Evolutionary conservation across 2,329 filamentous ascomycete species (phyloP).

Genomic region (Arthrobotrys sphaeroides): DNA sequence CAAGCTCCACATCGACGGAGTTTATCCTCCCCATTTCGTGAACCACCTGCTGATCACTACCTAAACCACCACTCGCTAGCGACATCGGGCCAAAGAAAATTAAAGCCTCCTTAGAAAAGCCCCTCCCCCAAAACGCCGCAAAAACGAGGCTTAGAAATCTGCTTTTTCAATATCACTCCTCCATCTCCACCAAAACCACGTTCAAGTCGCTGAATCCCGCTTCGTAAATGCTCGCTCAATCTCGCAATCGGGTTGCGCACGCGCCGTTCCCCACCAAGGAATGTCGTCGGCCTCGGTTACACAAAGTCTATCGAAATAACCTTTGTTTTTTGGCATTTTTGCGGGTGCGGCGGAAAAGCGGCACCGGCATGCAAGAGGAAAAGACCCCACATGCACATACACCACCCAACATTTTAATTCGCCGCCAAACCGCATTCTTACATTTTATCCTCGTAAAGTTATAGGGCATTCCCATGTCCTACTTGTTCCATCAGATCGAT

Average conservation of each 20-base stretch:
- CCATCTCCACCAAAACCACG: neutral
- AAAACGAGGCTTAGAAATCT: conserved; percentile 52
- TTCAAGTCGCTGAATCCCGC: neutral
- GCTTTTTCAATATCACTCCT: conserved; percentile 19
- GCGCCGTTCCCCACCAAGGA: conserved; percentile 1
- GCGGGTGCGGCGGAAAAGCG: conserved; percentile 47
- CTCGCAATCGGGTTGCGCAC: conserved; percentile 27
- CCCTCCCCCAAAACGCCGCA: conserved; percentile 28
- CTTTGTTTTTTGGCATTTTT: conserved; percentile 9
- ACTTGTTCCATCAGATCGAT: neutral
- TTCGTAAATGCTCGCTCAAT: conserved; percentile 32
- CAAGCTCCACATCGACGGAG: neutral
- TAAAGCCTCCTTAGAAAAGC: neutral
- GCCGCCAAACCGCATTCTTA: conserved; percentile 19
- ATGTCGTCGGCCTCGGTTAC: conserved; percentile 50
- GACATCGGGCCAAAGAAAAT: neutral
- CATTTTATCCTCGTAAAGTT: conserved; percentile 11
- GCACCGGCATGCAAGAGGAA: conserved; percentile 45
- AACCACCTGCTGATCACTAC: conserved; percentile 43
- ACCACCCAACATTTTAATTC: neutral
- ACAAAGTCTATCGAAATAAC: conserved; percentile 27
- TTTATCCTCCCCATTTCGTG: conserved; percentile 2
- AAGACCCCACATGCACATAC: conserved; percentile 35
- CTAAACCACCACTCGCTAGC: conserved; percentile 23
- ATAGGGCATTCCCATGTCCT: neutral